Percentiles rank a stretch among this genome's conserved stretches.
Conservation (phyloP, 768 basidiomycete genomes). For the Lyophyllum atratum region DNA sequence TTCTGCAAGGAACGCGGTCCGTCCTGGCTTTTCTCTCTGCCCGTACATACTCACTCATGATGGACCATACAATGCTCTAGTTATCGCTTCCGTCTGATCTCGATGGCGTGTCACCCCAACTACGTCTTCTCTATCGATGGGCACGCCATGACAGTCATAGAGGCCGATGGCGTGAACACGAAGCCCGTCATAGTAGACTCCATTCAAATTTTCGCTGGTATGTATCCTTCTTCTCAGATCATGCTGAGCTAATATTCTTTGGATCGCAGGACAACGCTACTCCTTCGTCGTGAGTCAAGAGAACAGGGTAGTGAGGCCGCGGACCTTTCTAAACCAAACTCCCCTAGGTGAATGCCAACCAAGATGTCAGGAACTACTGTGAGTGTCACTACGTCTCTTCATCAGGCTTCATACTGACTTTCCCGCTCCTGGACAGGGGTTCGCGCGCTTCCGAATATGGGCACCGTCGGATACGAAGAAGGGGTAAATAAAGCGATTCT, state of each 20-base stretch:
- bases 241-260: too few relatives aligned
- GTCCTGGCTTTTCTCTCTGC: too few relatives aligned
- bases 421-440: too few relatives aligned
- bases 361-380: too few relatives aligned
- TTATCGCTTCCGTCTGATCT: slow-evolving; percentile 50
- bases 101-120: slow-evolving; percentile 45
- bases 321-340: slow-evolving; percentile 37
- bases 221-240: too few relatives aligned
- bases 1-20: slow-evolving; percentile 9
- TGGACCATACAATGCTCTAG: slow-evolving; percentile 26
- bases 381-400: too few relatives aligned
- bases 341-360: slow-evolving; percentile 2
- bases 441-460: too few relatives aligned
- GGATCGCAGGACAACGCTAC: slow-evolving; percentile 28
- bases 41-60: too few relatives aligned
- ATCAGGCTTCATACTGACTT: too few relatives aligned
- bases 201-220: slow-evolving; percentile 31
- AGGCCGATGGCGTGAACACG: slow-evolving; percentile 39
- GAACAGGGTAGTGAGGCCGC: slow-evolving; percentile 43
- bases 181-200: slow-evolving; percentile 37
- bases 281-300: slow-evolving; percentile 42
- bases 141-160: slow-evolving; percentile 41
- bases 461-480: too few relatives aligned
- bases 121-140: slow-evolving; percentile 27
- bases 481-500: too few relatives aligned